Conservation (phyloP, 176 grass and related monocot genomes). For the Luzula sylvatica region DNA sequence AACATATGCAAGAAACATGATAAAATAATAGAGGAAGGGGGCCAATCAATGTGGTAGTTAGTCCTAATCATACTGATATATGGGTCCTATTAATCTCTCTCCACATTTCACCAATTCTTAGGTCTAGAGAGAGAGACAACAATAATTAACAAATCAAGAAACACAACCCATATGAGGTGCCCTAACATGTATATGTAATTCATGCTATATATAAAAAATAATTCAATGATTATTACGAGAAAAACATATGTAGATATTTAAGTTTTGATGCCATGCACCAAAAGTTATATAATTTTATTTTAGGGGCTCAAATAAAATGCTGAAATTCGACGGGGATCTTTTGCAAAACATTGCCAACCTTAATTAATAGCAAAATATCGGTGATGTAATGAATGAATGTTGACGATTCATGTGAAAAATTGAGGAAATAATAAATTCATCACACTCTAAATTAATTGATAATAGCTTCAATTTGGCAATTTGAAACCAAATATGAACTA, state of each 20-base stretch:
- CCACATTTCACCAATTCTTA: background rate
- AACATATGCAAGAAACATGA: background rate
- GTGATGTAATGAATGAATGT: constrained; percentile 1
- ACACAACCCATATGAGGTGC: background rate
- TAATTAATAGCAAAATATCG: background rate
- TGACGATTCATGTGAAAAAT: constrained; percentile 1
- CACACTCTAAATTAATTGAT: background rate
- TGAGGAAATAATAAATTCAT: background rate
- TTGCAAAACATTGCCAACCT: background rate
- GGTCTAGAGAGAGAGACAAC: background rate
- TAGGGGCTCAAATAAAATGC: background rate
- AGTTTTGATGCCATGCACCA: background rate
- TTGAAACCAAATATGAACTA: background rate
- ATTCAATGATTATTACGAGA: background rate
- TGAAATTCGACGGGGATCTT: background rate
- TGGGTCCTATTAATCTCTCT: background rate
- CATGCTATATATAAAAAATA: background rate
- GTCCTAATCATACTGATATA: constrained; percentile 4
- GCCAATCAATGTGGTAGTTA: constrained; percentile 10
- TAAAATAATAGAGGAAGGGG: background rate
- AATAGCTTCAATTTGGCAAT: background rate
- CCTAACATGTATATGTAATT: background rate
- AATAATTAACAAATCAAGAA: background rate
- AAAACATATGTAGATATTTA: background rate
- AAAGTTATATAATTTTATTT: background rate